Base-by-base conservation (phyloP, 1,139 yeast species). In the Petasospora fabianii region DNA sequence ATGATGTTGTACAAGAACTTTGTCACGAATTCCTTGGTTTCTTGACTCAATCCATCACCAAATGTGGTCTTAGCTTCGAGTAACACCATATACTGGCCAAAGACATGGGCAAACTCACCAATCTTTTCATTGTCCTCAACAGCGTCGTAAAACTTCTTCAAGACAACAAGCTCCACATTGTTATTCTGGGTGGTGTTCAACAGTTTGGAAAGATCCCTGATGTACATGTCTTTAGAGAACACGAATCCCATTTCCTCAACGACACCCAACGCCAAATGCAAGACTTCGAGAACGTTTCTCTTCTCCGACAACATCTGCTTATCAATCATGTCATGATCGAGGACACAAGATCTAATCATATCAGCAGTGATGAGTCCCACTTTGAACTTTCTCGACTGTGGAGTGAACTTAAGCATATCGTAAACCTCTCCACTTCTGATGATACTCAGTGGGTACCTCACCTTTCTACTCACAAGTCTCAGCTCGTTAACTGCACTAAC, bases 311-410 rank as follows among this genome's bases (percentile, higher is more conserved):
- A 33, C 21, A 35, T n/a, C 3, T 32, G 24, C 10, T 16, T 20
- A 2, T 39, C 27, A 12, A 43, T 34, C 9, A 17, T 15, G 13
- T 49, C 44, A n/a, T 30, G 26, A 12, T 37, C 30, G n/a, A 51
- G 12, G n/a, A 50, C 13, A 2, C 34, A 36, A 31, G 47, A 42
- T 29, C 56, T 41, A 10, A 52, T 24, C 17, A 48, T 42, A 37
- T 52, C 56, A 12, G 47, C 35, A 17, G 43, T 48, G 5, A 48
- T 24, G 5, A 5, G 2, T 1, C 34, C 43, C 10, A 30, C 18
- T 8, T 24, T 34, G 21, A 38, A 42, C 24, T 6, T n/a, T 32
- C n/a, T 12, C 21, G 3, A 24, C 14, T 6, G n/a, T 16, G n/a
- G 20, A 6, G 10, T 17, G 36, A 37, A 38, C 5, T 33, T 24